Evolutionary conservation across 345 rosid genomes (phyloP), one percentile per base, ranked within the genome.

Genomic region (Syzygium oleosum): DNA sequence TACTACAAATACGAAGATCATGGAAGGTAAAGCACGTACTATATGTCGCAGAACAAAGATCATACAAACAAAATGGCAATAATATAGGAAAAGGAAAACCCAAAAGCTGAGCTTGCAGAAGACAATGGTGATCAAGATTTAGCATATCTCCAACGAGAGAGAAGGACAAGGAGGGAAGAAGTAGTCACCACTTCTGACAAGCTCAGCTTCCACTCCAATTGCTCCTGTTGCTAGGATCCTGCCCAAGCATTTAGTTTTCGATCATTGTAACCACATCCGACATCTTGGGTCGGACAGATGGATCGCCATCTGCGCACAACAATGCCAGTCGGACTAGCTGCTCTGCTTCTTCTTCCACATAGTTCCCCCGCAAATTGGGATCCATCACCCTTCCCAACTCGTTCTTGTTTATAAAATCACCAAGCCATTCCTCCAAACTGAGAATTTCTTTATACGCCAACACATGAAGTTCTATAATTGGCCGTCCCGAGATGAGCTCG

Each of bases 391-490:
- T 3, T 52, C 51, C 83, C 27, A 46, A 27, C 17, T 27, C 4
- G 34, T 61, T 13, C 14, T 58, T 58, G 63, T 5, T 58, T n/a
- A 25, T 58, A 58, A 58, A 25, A 23, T n/a, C 29, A 23, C 63
- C 63, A 23, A 25, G 11, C 63, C n/a, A 58, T 58, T 58, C 29
- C 63, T 25, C 63, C 15, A 5, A 58, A 58, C n/a, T 58, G 15
- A 27, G 29, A 25, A 43, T 43, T 43, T 43, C 46, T 4, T 11
- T 0, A 1, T 0, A 5, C 5, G 34, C 17, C 9, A 13, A 27
- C 2, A 0, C 7, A 0, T 0, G 0, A 12, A 61, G 17, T 61
- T 13, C 0, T 13, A 3, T 12, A n/a, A 5, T 27, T 27, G 25
- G 59, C 25, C 4, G 12, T 55, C 59, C 25, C 9, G 12, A 55